A percentile compares a stretch with the other conserved stretches of the same genome.
Evolutionary conservation across 257 asterid species (phyloP).

Genomic region (Solanum appendiculatum): DNA sequence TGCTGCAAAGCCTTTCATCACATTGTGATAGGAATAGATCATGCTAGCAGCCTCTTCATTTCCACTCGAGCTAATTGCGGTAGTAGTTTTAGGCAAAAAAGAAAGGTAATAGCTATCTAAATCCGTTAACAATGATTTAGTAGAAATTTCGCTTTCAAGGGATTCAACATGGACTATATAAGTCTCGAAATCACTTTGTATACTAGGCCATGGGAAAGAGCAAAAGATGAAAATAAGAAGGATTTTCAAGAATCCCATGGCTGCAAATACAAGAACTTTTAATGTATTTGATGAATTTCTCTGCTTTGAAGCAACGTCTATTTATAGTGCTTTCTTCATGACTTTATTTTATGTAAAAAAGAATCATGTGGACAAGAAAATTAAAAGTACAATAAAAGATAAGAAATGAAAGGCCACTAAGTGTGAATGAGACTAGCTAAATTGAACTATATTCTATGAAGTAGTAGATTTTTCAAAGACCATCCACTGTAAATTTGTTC

Average conservation of each 20-base stretch:
- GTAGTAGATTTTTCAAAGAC: neutral
- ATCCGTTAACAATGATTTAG: neutral
- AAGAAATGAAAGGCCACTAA: neutral
- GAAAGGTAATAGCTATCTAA: constrained; percentile 24
- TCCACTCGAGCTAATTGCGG: neutral
- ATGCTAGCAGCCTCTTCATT: neutral
- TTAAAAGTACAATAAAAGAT: neutral
- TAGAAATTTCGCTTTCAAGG: neutral
- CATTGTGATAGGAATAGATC: constrained; percentile 20
- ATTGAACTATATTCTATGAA: neutral
- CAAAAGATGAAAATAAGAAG: neutral
- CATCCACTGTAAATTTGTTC: neutral
- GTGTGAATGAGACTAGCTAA: neutral
- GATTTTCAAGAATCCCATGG: neutral
- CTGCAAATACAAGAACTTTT: neutral
- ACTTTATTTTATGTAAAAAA: neutral
- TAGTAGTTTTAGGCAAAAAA: constrained; percentile 11
- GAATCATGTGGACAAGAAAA: neutral
- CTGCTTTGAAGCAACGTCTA: neutral
- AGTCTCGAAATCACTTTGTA: constrained; percentile 1
- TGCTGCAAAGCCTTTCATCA: constrained; percentile 40
- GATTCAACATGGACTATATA: constrained; percentile 31
- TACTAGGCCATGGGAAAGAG: neutral
- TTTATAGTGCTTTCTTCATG: neutral
- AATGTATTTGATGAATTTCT: neutral